These are phyloP conservation scores for Claviceps capensis DNA, from an alignment of 2,329 filamentous ascomycete genomes.

Conservation along the genomic window DNA sequence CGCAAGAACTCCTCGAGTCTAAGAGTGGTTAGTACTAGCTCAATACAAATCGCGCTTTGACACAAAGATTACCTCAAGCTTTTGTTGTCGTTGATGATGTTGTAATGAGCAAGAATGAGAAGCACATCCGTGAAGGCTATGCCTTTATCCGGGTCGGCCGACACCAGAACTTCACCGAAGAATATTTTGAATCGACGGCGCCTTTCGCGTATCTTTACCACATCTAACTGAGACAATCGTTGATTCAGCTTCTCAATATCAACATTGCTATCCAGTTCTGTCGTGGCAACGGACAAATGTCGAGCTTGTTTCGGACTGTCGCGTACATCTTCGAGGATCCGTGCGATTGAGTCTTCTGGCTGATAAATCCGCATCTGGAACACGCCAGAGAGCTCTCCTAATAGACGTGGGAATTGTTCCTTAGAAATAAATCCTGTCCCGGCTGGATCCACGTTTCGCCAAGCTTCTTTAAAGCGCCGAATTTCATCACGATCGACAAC, in stretches of 20 bases:
- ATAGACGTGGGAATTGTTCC: constrained; percentile 72
- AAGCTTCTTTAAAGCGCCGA: constrained; percentile 93
- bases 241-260: constrained; percentile 64
- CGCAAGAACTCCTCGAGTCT: constrained; percentile 90
- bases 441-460: constrained; percentile 87
- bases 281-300: constrained; percentile 40
- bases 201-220: constrained; percentile 58
- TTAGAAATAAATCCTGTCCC: constrained; percentile 86
- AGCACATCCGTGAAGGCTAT: constrained; percentile 86
- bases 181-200: constrained; percentile 82
- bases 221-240: constrained; percentile 59
- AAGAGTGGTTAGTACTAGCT: neutral
- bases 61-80: constrained; percentile 55
- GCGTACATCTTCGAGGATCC: constrained; percentile 74
- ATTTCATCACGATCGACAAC: constrained; percentile 88
- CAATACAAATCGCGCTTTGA: neutral
- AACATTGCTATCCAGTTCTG: constrained; percentile 42
- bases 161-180: constrained; percentile 91
- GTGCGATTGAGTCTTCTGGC: constrained; percentile 73
- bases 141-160: constrained; percentile 75
- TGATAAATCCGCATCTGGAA: constrained; percentile 98
- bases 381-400: constrained; percentile 85
- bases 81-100: constrained; percentile 96
- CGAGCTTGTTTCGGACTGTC: constrained; percentile 37
- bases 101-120: constrained; percentile 96